These are phyloP conservation scores for Lichtheimia ornata DNA, from an alignment of 371 early-diverging fungal species.

Conservation along the genomic window DNA sequence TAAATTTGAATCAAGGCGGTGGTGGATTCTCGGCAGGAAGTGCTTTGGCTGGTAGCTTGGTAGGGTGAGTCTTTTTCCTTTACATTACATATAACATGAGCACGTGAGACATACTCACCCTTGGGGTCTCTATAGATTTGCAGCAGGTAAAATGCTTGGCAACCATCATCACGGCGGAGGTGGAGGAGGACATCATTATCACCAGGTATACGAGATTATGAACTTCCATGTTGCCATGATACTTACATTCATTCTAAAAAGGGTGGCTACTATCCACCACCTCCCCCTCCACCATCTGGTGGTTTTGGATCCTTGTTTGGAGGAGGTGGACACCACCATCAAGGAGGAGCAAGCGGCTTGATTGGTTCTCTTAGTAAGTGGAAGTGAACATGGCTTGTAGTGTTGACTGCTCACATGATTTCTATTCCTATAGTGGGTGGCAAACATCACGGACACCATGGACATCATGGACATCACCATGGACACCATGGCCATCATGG, in stretches of 20 bases:
- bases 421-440: background rate
- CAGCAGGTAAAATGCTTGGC: constrained; percentile 19
- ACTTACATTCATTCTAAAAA: background rate
- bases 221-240: constrained; percentile 1
- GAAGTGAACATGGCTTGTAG: no score
- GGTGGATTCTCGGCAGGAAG: constrained; percentile 19
- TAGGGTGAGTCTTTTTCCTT: constrained; percentile 19
- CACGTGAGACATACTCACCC: background rate
- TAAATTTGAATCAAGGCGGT: constrained; percentile 1
- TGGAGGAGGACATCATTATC: constrained; percentile 4
- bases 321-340: constrained; percentile 9
- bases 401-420: background rate
- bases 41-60: constrained; percentile 19
- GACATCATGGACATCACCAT: background rate
- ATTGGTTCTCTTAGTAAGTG: background rate
- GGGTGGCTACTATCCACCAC: constrained; percentile 21
- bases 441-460: background rate
- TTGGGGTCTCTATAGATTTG: constrained; percentile 2
- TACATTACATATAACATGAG: no score
- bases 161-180: background rate
- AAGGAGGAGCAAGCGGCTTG: constrained; percentile 3
- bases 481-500: constrained; percentile 20
- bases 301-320: constrained; percentile 16
- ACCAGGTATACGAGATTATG: background rate
- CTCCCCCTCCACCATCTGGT: constrained; percentile 14